Base-by-base conservation (phyloP, 2,329 filamentous ascomycete species). In the Xylaria arbuscula region DNA sequence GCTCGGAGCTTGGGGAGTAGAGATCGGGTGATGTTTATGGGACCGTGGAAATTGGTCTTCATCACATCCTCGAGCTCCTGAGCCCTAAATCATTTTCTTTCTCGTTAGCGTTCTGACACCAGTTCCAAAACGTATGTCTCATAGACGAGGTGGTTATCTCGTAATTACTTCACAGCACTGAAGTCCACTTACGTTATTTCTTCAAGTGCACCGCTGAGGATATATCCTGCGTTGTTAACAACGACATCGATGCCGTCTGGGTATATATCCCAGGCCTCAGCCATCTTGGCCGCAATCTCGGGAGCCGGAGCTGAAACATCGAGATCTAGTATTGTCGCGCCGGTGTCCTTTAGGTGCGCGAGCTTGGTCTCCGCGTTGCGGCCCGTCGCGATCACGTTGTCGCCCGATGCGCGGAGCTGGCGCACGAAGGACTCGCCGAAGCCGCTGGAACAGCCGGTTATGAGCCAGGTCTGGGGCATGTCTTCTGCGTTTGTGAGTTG, bases 401-500 rank as follows among this genome's bases (percentile, higher is more conserved):
- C 78, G 0, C 80, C 82, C 3, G 72, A 70, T 24, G 76, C 74
- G 7, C 79, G 72, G 42, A 83, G 76, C 55, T 80, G 77, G n/a
- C 78, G 77, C 5, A 79, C 79, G 19, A 83, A 72, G 4, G 73
- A 54, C 50, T 78, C 75, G 24, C 81, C 82, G 45, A 83, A 83
- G 32, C 81, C 82, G 54, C 79, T 82, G 10, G 81, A 82, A 70
- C 80, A 81, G 48, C 81, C 81, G 1, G 82, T 83, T 40, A 84
- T 78, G 13, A 83, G 60, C 79, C 79, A 81, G 3, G 76, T 79
- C 62, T 73, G 60, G 10, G 60, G 59, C 59, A 62, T 62, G 4
- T 34, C 45, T 51, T 62, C 28, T 19, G 8, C 5, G 9, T 17
- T 45, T 45, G 17, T 17, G 6, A 42, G 9, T 17, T 1, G 15